Conservation (phyloP, 495 filamentous ascomycete species). For the Penicillium desertorum region DNA sequence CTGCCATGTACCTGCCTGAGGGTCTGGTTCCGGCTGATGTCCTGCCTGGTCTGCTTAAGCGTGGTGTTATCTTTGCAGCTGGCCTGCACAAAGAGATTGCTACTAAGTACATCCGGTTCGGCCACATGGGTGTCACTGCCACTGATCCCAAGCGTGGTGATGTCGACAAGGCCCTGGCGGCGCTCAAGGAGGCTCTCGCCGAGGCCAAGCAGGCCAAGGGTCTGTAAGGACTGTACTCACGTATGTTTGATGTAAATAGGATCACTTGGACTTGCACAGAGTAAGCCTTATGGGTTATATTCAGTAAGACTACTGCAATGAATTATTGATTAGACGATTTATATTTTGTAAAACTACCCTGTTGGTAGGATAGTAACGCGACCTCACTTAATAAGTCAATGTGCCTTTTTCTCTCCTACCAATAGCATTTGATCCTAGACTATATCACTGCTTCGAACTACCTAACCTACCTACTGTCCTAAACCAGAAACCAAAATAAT, state of each 20-base stretch:
- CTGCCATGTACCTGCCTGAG: constrained; percentile 91
- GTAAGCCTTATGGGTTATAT: neutral
- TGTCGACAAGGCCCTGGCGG: constrained; percentile 76
- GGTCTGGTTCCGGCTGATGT: constrained; percentile 75
- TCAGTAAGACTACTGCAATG: constrained; percentile 11
- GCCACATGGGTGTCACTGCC: constrained; percentile 96
- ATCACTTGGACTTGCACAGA: neutral
- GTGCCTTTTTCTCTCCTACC: neutral
- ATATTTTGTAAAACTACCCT: neutral
- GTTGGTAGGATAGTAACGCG: neutral
- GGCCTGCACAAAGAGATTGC: constrained; percentile 88
- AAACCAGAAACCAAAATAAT: neutral
- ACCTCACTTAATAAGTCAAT: too few relatives aligned
- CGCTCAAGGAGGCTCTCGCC: constrained; percentile 67
- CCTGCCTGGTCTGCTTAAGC: constrained; percentile 81
- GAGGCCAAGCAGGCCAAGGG: constrained; percentile 63
- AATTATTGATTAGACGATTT: constrained; percentile 16
- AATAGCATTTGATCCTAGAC: neutral
- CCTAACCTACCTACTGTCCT: neutral
- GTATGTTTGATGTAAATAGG: constrained; percentile 11
- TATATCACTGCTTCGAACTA: neutral
- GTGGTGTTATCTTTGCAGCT: constrained; percentile 89
- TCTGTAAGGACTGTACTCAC: constrained; percentile 27
- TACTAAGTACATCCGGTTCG: constrained; percentile 70
- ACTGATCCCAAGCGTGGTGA: constrained; percentile 57